Evolutionary conservation across 2,329 filamentous ascomycete genomes (phyloP).

Genomic region (Monosporascus sp.): DNA sequence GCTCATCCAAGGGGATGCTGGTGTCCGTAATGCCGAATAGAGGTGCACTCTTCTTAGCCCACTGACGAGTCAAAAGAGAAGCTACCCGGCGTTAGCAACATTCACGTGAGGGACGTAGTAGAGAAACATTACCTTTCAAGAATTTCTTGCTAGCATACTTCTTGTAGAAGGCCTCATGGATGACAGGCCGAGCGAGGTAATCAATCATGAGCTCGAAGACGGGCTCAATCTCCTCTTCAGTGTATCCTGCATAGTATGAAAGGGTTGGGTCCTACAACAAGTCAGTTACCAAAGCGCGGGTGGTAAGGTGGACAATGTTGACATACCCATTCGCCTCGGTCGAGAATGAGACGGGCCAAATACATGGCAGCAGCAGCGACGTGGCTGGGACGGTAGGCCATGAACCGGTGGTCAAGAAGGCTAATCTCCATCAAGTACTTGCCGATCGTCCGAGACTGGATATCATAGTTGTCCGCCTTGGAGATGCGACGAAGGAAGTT

Average conservation of each 20-base stretch:
- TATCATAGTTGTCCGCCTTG: slow-evolving; percentile 99
- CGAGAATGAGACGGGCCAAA: slow-evolving; percentile 81
- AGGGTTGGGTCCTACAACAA: slow-evolving; percentile 68
- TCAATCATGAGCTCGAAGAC: slow-evolving; percentile 94
- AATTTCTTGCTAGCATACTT: slow-evolving; percentile 99
- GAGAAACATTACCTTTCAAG: slow-evolving; percentile 71
- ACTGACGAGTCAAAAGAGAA: slow-evolving; percentile 84
- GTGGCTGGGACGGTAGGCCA: slow-evolving; percentile 82
- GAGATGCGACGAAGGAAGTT: slow-evolving; percentile 98
- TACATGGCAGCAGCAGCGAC: slow-evolving; percentile 94
- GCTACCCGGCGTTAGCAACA: slow-evolving; percentile 46
- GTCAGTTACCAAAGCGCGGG: slow-evolving; percentile 22
- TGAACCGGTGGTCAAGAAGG: slow-evolving; percentile 89
- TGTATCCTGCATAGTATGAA: slow-evolving; percentile 87
- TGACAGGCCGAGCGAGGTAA: slow-evolving; percentile 84
- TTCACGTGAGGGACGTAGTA: slow-evolving; percentile 18
- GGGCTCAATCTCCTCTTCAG: slow-evolving; percentile 85
- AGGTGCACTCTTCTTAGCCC: slow-evolving; percentile 77
- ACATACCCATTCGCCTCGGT: slow-evolving; percentile 85
- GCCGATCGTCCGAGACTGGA: slow-evolving; percentile 91
- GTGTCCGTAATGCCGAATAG: slow-evolving; percentile 50
- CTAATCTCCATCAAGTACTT: slow-evolving; percentile 99
- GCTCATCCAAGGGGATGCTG: slow-evolving; percentile 45
- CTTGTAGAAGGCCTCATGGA: slow-evolving; percentile 98
- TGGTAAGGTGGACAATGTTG: not conserved